Evolutionary conservation across 1,284 basidiomycete genomes (phyloP), one percentile per base, ranked within the genome.

Genomic region (Trametes pubescens): DNA sequence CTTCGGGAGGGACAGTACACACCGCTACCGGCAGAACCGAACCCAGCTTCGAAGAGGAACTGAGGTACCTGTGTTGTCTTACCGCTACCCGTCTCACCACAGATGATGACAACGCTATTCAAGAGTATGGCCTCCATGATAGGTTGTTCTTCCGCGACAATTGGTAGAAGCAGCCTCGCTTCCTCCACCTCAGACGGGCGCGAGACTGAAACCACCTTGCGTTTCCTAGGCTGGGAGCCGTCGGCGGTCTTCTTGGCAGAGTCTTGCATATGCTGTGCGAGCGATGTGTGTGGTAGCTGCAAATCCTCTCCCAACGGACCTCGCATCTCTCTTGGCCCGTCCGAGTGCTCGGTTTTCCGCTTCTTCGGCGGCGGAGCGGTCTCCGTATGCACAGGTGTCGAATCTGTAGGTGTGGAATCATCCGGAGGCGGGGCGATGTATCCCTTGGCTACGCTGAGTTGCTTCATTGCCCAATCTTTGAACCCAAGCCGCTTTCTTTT

Each of bases 31-130:
- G 87, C 83, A 60, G 88, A 86, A 1, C 96, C 98, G 74, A 97
- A 99, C 0, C 95, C 98, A n/a, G 94, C 94, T 78, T 99, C 98
- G 71, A 93, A 92, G 13, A 93, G 77, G 78, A 93, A 92, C 75
- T 99, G 98, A 4, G 98, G 98, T 1, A 99, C 90, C 77, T 99
- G 98, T 0, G 98, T 99, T 1, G 98, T 99, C 80, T 99, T 99
- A 56, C 98, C 98, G 73, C 94, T 97, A 64, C 98, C 98, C 7
- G 98, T 99, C 76, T 92, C 90, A 76, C 91, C 91, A 69, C 90
- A 92, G 51, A 93, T 84, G 55, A 92, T 84, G 18, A 89, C 85
- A 13, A 92, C 88, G 4, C 92, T 87, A 73, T 99, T 90, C 59
- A 98, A 81, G 62, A 95, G 78, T 56, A 99, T 89, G 2, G 94